Percentiles rank a stretch among this genome's conserved stretches.
Evolutionary conservation across 1,284 basidiomycete genomes (phyloP).

Genomic region (Wallemia ichthyophaga): DNA sequence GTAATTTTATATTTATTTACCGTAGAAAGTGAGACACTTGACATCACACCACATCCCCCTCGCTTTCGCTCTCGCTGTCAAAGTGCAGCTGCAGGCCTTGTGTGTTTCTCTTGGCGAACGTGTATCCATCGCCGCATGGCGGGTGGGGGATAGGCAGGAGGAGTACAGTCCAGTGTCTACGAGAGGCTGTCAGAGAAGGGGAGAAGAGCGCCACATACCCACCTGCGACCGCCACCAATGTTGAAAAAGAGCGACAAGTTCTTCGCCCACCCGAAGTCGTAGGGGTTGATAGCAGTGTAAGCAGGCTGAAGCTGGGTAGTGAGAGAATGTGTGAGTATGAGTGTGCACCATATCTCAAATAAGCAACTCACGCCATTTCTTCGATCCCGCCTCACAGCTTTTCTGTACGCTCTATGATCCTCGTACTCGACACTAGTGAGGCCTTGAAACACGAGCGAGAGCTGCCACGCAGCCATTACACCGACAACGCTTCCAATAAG

Average conservation of each 20-base stretch:
- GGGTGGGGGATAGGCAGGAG: neutral
- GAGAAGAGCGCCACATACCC: neutral
- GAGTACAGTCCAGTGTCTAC: neutral
- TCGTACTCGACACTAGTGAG: neutral
- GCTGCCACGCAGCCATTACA: neutral
- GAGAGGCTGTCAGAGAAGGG: too few relatives aligned
- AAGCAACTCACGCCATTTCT: neutral
- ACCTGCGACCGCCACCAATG: neutral
- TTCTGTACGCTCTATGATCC: neutral
- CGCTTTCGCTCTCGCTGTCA: neutral
- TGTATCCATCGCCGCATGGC: neutral
- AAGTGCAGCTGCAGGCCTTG: neutral
- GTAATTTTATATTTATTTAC: too few relatives aligned
- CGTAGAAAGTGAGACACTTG: too few relatives aligned
- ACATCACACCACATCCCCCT: neutral
- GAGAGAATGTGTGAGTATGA: neutral
- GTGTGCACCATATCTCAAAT: neutral
- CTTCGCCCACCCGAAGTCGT: neutral
- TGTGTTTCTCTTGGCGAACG: neutral
- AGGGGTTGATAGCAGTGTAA: neutral
- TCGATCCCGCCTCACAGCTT: neutral
- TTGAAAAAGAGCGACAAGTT: neutral
- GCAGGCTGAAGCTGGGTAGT: neutral
- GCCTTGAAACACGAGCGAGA: neutral
- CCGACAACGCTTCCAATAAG: neutral